Percentiles rank a stretch among this genome's conserved stretches.
phyloP scores from a whole-genome alignment of 768 basidiomycete species.

The Dioszegia hungarica region DNA sequence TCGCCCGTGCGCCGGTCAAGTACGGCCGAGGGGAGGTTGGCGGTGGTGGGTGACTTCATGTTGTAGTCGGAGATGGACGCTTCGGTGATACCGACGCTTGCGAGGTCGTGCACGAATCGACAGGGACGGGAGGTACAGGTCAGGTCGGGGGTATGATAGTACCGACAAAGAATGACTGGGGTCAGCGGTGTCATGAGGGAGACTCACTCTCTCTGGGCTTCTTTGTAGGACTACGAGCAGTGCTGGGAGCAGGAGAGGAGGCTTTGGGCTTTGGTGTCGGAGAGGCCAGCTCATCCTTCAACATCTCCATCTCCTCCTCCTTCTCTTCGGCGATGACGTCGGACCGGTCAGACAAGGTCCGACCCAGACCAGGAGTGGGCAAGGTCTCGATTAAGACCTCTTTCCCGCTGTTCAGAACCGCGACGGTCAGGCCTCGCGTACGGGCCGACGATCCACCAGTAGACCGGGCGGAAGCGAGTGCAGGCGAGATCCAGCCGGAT shows the following conservation, averaged over 20 bases:
- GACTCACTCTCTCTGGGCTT: constrained; percentile 22
- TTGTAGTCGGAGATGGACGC: constrained; percentile 7
- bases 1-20: neutral
- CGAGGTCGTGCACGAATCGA: constrained; percentile 46
- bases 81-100: neutral
- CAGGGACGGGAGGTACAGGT: constrained; percentile 48
- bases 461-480: constrained; percentile 13
- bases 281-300: neutral
- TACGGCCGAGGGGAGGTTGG: constrained; percentile 2
- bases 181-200: neutral
- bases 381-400: constrained; percentile 18
- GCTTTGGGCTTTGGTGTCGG: neutral
- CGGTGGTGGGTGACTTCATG: constrained; percentile 8
- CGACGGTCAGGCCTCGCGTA: constrained; percentile 32
- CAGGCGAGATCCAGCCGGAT: constrained; percentile 35
- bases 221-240: neutral
- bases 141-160: constrained; percentile 46
- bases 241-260: neutral
- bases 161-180: constrained; percentile 47
- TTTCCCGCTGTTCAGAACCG: constrained; percentile 26
- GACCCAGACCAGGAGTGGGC: constrained; percentile 20
- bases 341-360: neutral
- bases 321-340: neutral
- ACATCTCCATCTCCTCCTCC: neutral
- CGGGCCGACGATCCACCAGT: constrained; percentile 13